Conservation (phyloP, 208 protist species). For the Trypanosoma conorhini region DNA sequence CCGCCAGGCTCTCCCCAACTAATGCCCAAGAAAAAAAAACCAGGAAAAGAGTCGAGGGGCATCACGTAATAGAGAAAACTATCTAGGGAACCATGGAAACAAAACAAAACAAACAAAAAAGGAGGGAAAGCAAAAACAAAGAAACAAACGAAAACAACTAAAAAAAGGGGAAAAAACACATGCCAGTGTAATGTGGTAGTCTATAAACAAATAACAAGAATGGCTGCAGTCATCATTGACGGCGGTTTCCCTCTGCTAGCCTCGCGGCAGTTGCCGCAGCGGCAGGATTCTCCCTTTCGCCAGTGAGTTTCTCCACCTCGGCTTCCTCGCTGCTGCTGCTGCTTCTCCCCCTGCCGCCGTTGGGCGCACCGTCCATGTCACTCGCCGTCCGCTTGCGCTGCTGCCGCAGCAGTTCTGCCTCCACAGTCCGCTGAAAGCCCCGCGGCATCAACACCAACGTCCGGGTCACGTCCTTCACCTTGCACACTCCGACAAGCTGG, state of each 20-base stretch:
- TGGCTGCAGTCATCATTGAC: constrained; percentile 12
- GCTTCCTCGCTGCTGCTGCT: background rate
- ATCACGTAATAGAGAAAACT: background rate
- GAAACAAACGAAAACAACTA: background rate
- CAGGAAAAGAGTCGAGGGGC: background rate
- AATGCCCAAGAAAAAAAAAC: background rate
- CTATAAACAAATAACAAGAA: constrained; percentile 17
- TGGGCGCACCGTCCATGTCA: background rate
- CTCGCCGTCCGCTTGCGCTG: constrained; percentile 1
- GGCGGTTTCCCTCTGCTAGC: constrained; percentile 10
- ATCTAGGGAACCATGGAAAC: background rate
- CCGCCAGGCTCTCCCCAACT: background rate
- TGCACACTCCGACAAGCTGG: constrained; percentile 99
- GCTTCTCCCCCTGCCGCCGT: background rate
- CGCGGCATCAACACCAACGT: constrained; percentile 97
- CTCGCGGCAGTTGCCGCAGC: background rate
- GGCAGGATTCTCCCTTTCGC: background rate
- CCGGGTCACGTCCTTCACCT: constrained; percentile 98
- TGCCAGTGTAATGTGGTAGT: background rate
- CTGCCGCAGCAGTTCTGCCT: constrained; percentile 16
- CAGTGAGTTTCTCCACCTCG: background rate
- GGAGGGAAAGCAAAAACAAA: background rate
- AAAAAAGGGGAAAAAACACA: background rate
- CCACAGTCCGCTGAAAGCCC: constrained; percentile 54
- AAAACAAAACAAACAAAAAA: background rate